Evolutionary conservation across 2,329 filamentous ascomycete species (phyloP).

Genomic region (Furcasterigmium furcatum): DNA sequence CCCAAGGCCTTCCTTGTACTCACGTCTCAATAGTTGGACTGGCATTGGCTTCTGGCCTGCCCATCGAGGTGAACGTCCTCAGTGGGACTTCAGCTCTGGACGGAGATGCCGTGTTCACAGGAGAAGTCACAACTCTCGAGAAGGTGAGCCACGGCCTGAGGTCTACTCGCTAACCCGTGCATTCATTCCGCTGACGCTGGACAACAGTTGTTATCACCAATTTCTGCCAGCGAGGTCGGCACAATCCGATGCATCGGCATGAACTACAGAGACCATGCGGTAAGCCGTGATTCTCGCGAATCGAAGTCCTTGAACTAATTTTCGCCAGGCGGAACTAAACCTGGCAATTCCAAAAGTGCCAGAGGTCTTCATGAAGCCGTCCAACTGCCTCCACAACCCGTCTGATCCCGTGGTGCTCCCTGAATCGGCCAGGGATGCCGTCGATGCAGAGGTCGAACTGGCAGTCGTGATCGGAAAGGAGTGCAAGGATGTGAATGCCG

Average conservation of each 20-base stretch:
- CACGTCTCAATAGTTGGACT: constrained; percentile 12
- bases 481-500: constrained; percentile 42
- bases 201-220: constrained; percentile 22
- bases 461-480: constrained; percentile 43
- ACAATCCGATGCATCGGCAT: constrained; percentile 52
- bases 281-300: constrained; percentile 20
- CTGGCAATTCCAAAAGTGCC: constrained; percentile 15
- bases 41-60: constrained; percentile 12
- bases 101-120: constrained; percentile 20
- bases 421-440: constrained; percentile 38
- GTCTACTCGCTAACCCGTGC: too few relatives aligned
- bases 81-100: constrained; percentile 17
- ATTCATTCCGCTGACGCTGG: background rate
- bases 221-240: constrained; percentile 45
- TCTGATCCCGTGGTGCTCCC: constrained; percentile 39
- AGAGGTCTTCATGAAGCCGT: constrained; percentile 38
- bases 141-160: constrained; percentile 1
- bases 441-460: constrained; percentile 49
- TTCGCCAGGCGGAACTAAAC: constrained; percentile 23
- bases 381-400: constrained; percentile 32
- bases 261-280: constrained; percentile 29
- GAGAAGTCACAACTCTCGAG: constrained; percentile 21
- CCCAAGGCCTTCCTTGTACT: background rate
- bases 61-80: constrained; percentile 15
- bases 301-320: background rate